phyloP scores from a whole-genome alignment of 1,284 basidiomycete genomes.

The Kwoniella shivajii region DNA sequence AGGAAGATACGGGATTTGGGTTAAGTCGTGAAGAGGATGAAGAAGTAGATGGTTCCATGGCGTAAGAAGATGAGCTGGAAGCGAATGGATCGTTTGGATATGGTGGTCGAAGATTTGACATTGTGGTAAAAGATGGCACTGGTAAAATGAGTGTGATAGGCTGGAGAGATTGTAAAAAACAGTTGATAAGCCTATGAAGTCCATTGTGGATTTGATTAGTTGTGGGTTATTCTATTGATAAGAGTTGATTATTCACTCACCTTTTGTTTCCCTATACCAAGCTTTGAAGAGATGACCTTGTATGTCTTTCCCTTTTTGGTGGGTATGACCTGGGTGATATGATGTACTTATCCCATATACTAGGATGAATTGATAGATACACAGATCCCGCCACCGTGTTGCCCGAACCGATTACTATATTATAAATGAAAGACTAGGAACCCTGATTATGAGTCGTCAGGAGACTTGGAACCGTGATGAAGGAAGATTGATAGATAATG shows the following conservation, averaged over 20 bases:
- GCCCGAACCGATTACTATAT: too few relatives aligned
- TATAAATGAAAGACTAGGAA: too few relatives aligned
- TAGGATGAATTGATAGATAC: too few relatives aligned
- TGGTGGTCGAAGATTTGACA: neutral
- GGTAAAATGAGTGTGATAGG: neutral
- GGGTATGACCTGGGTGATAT: neutral
- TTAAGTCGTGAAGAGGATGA: slow-evolving; percentile 2
- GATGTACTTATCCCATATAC: too few relatives aligned
- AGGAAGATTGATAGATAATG: neutral
- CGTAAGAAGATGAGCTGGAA: slow-evolving; percentile 3
- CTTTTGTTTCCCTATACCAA: neutral
- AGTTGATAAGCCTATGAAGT: neutral
- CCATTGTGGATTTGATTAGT: neutral
- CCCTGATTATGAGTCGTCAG: neutral
- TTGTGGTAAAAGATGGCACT: neutral
- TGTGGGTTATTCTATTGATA: neutral
- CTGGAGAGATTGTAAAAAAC: neutral
- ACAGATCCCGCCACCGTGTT: too few relatives aligned
- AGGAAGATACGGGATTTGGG: neutral
- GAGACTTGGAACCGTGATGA: neutral
- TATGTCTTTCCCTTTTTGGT: neutral
- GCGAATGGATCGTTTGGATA: slow-evolving; percentile 3
- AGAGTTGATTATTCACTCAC: neutral
- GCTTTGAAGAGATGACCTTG: neutral
- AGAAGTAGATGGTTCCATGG: slow-evolving; percentile 3